Evolutionary conservation across 169 alveolate genomes (phyloP), one percentile per base, ranked within the genome.

Genomic region (Cryptosporidium ubiquitum): DNA sequence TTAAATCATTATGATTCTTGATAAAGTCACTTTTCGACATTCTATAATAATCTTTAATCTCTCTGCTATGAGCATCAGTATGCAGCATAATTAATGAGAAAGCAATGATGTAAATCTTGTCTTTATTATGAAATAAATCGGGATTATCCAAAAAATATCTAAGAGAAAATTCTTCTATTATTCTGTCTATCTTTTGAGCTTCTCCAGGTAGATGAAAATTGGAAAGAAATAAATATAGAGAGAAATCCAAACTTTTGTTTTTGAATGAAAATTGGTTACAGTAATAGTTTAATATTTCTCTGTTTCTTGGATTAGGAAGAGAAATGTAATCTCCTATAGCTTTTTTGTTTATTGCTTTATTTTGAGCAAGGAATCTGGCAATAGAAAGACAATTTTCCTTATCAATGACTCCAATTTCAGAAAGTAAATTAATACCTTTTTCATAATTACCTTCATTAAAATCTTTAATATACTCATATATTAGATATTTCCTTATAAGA

Each of bases 191-290:
- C 89, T 96, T 93, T 91, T 97, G 96, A 0, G 97, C 97, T 93
- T 97, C 99, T n/a, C 97, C 98, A 23, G 99, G 99, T n/a, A 97
- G 91, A 69, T 96, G 95, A 92, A 96, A 97, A 58, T 93, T 94
- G 29, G 97, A 92, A 47, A 97, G 95, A 85, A 96, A 93, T 26
- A 85, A 89, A 84, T 96, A 93, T 86, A 97, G 70, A 7, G 98
- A 95, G 20, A 92, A 93, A 9, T 94, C 96, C 51, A 95, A 85
- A 42, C 92, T 92, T 44, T 92, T 75, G 18, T 93, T 93, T 42
- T 91, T 91, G 73, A 97, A 97, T 73, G 93, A 91, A 79, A 92
- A 86, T 35, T 91, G 69, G 26, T 96, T 94, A 31, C 94, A 89
- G 73, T 92, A 95, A 68, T 93, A 91, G 68, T 94, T 86, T 10